Conservation (phyloP, 176 grass and related monocot genomes). For the Cocos nucifera region DNA sequence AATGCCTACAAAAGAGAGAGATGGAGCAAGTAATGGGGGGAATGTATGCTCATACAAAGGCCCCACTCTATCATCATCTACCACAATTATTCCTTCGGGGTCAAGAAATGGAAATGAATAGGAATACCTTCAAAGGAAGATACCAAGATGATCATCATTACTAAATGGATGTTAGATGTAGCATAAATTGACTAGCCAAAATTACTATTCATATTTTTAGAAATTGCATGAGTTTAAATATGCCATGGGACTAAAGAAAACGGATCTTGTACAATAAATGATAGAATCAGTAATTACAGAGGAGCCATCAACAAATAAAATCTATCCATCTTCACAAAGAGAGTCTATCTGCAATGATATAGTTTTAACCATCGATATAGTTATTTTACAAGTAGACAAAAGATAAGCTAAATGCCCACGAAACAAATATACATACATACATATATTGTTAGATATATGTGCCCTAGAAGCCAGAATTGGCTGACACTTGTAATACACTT, state of each 20-base stretch:
- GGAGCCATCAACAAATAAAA: constrained; percentile 25
- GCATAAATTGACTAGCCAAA: no score
- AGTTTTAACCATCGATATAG: not conserved
- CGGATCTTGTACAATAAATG: constrained; percentile 32
- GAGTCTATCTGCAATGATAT: constrained; percentile 1
- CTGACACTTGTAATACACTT: no score
- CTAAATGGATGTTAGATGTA: no score
- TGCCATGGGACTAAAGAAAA: not conserved
- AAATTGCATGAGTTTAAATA: no score
- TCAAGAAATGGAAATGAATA: constrained; percentile 41
- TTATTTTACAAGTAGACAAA: no score
- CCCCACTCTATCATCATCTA: constrained; percentile 33
- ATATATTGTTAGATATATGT: no score
- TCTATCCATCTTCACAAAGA: constrained; percentile 11
- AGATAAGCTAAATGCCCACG: no score
- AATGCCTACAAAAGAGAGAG: constrained; percentile 21
- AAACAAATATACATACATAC: no score
- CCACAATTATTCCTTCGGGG: not conserved
- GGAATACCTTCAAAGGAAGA: not conserved
- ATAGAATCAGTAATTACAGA: constrained; percentile 20
- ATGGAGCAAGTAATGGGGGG: constrained; percentile 22
- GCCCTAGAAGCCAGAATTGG: no score
- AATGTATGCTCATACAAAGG: constrained; percentile 41
- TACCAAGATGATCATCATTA: no score
- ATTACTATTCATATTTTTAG: no score